Evolutionary conservation across 2,329 filamentous ascomycete species (phyloP).

Genomic region (Cercospora sp.): DNA sequence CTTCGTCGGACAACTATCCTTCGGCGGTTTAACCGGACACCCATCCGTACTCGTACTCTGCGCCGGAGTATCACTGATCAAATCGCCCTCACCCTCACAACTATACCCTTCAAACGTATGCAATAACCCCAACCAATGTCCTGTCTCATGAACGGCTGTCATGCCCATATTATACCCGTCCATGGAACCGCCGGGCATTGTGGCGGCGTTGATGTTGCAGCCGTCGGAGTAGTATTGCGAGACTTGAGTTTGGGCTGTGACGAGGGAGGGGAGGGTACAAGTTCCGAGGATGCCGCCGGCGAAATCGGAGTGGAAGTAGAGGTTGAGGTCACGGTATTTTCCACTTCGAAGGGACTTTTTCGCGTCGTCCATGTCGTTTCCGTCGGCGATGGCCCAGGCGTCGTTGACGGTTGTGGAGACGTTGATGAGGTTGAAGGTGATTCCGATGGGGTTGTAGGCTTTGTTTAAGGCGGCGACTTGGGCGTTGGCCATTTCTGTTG

Average conservation of each 20-base stretch:
- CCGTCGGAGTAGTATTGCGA: conserved; percentile 53
- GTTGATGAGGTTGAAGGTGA: conserved; percentile 53
- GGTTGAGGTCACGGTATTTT: conserved; percentile 56
- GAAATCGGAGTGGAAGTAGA: conserved; percentile 61
- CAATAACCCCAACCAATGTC: conserved; percentile 51
- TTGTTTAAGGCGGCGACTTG: conserved; percentile 45
- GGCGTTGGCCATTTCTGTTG: conserved; percentile 42
- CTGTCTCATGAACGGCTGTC: conserved; percentile 51
- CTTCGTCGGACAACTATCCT: conserved; percentile 53
- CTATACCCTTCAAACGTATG: conserved; percentile 50
- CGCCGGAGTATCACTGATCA: conserved; percentile 47
- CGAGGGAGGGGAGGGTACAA: conserved; percentile 51
- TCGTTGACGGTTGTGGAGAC: conserved; percentile 55
- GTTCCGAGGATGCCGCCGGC: conserved; percentile 52
- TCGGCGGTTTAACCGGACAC: conserved; percentile 51
- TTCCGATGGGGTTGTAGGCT: conserved; percentile 52
- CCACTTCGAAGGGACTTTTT: conserved; percentile 56
- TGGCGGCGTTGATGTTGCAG: conserved; percentile 58
- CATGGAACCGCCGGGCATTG: conserved; percentile 55
- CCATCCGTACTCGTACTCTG: conserved; percentile 53
- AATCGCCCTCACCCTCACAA: conserved; percentile 48
- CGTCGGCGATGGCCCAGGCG: conserved; percentile 53
- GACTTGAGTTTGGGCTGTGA: conserved; percentile 37
- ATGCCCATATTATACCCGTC: conserved; percentile 52
- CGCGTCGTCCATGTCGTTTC: conserved; percentile 51